A percentile compares a stretch with the other conserved stretches of the same genome.
Evolutionary conservation across 306 rosid genomes (phyloP).

Genomic region (Clitoria ternatea): DNA sequence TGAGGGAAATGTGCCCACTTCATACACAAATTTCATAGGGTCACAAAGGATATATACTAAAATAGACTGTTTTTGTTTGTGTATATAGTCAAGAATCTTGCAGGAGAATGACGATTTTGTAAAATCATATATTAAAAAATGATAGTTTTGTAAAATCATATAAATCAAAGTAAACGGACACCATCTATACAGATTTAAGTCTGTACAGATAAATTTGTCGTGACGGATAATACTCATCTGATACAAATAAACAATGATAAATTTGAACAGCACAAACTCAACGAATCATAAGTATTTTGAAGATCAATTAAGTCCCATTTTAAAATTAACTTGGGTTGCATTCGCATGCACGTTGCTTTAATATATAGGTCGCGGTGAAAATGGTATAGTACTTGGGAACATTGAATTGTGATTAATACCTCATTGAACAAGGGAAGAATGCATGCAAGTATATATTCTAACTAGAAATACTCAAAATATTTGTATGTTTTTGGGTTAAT

Average conservation of each 20-base stretch:
- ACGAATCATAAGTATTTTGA: neutral
- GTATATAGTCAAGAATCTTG: neutral
- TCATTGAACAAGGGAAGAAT: neutral
- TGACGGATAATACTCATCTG: neutral
- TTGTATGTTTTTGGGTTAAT: neutral
- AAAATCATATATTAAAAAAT: neutral
- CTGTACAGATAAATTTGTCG: no score
- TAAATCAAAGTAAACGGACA: no score
- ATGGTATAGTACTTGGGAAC: neutral
- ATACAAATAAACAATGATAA: neutral
- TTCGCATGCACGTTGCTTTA: neutral
- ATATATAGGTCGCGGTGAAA: neutral
- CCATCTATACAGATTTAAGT: no score
- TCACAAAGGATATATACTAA: neutral
- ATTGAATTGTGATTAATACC: neutral
- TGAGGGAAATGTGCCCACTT: conserved; percentile 99
- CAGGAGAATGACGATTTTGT: neutral
- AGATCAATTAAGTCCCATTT: neutral
- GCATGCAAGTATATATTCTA: neutral
- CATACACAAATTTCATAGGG: conserved; percentile 12
- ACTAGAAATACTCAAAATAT: neutral
- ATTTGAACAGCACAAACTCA: neutral
- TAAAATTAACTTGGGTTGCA: neutral
- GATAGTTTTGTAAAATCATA: neutral
- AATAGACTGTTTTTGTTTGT: neutral